Evolutionary conservation across 2,329 filamentous ascomycete genomes (phyloP), one percentile per base, ranked within the genome.

Genomic region (Raffaelea arxii): DNA sequence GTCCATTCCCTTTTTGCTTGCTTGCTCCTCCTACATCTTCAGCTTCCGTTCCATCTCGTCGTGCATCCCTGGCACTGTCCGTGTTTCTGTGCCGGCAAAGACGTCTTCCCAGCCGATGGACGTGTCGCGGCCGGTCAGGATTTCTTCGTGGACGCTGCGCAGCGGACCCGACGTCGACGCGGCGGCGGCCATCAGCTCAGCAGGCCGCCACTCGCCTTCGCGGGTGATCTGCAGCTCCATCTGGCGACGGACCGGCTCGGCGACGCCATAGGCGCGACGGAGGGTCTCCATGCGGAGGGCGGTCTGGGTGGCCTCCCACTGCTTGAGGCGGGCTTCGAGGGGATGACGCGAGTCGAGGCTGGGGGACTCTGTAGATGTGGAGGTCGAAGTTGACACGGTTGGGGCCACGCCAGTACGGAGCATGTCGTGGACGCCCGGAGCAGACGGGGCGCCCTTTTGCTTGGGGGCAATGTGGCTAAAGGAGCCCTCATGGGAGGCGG

Each of bases 201-300:
- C 69, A 42, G 88, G 88, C 58, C 80, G 76, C 84, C 89, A 94
- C 65, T 86, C 81, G 53, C 87, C 84, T 50, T 84, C 80, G 51
- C 79, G 71, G 18, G 86, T 82, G 62, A 94, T 91, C 77, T 88
- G 86, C 64, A 95, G 75, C 73, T 98, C 92, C 92, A 98, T 96
- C 51, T 84, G 86, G 46, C 91, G 80, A 48, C 89, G 81, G 58
- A 97, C 81, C 3, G 92, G 92, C 76, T 97, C 92, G 23, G 86
- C 87, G 58, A 96, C 83, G 54, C 92, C 92, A 65, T 89, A 97
- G 41, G 87, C 82, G 55, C 88, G 85, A 54, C 88, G 82, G 58
- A 97, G 78, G 44, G 81, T 76, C 69, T 90, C 82, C 86, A 95
- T 92, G 68, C 94, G 92, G 62, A 95, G 68, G 27, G 72, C 65